Evolutionary conservation across 768 basidiomycete species (phyloP).

Genomic region (Dacryopinax spathularia): DNA sequence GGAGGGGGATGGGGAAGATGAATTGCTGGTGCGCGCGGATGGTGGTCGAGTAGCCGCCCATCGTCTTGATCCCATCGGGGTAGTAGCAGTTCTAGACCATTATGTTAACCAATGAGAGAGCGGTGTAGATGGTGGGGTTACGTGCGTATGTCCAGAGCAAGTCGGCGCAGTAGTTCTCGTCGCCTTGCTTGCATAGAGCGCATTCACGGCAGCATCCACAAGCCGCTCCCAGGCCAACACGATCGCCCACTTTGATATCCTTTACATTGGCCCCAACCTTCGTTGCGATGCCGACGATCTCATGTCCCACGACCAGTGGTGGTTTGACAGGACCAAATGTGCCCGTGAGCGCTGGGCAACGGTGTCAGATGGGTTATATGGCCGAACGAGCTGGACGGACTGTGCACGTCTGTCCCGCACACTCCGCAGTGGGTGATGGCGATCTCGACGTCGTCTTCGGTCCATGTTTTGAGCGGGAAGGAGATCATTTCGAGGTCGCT

Average conservation of each 20-base stretch:
- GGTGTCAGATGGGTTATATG: too few relatives aligned
- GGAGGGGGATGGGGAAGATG: slow-evolving; percentile 26
- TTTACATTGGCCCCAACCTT: slow-evolving; percentile 25
- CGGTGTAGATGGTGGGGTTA: too few relatives aligned
- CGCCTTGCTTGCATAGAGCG: slow-evolving; percentile 12
- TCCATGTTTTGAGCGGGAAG: too few relatives aligned
- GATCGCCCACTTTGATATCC: slow-evolving; percentile 27
- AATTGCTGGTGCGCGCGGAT: slow-evolving; percentile 16
- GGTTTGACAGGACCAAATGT: too few relatives aligned
- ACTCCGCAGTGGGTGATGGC: slow-evolving; percentile 36
- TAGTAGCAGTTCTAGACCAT: background rate
- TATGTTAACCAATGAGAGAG: slow-evolving; percentile 9
- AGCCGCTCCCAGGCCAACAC: slow-evolving; percentile 29
- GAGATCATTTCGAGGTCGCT: too few relatives aligned
- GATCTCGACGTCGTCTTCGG: slow-evolving; percentile 44
- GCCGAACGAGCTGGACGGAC: slow-evolving; percentile 22
- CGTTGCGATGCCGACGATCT: too few relatives aligned
- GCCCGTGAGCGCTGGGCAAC: too few relatives aligned
- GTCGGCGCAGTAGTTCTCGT: slow-evolving; percentile 11
- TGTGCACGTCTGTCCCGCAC: slow-evolving; percentile 41
- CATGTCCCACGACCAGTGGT: too few relatives aligned
- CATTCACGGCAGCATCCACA: slow-evolving; percentile 17
- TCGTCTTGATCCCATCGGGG: too few relatives aligned
- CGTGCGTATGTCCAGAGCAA: background rate
- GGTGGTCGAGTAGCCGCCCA: slow-evolving; percentile 10